Conservation (phyloP, 352 stramenopile genomes). For the Phytophthora ohioensis region DNA sequence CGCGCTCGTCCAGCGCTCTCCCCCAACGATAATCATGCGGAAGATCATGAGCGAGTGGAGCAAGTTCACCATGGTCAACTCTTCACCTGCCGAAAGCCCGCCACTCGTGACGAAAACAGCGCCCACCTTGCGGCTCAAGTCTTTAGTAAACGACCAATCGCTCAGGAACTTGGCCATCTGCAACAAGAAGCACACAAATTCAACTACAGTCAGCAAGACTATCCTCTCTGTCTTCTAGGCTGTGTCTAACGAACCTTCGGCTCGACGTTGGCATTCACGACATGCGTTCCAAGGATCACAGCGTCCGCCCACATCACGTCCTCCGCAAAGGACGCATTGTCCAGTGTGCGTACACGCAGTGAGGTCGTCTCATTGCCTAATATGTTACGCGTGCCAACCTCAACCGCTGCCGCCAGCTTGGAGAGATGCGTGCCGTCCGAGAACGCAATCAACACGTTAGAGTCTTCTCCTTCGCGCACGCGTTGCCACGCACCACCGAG, state of each 20-base stretch:
- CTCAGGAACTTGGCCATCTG: slow-evolving; percentile 79
- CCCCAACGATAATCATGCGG: slow-evolving; percentile 86
- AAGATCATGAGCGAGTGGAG: slow-evolving; percentile 91
- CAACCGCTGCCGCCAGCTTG: slow-evolving; percentile 77
- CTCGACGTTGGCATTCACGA: slow-evolving; percentile 91
- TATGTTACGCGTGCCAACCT: slow-evolving; percentile 49
- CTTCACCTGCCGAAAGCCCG: slow-evolving; percentile 83
- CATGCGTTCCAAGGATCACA: slow-evolving; percentile 84
- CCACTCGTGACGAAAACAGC: slow-evolving; percentile 88
- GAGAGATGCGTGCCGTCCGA: slow-evolving; percentile 75
- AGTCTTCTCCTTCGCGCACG: slow-evolving; percentile 9
- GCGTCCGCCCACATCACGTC: slow-evolving; percentile 88
- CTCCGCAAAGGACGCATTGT: slow-evolving; percentile 75
- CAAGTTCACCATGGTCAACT: slow-evolving; percentile 88
- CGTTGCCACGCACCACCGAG: slow-evolving; percentile 23
- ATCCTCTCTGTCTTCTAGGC: not conserved
- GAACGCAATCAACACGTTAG: slow-evolving; percentile 78
- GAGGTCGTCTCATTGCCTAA: slow-evolving; percentile 42
- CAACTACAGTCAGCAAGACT: not conserved
- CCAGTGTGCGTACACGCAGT: slow-evolving; percentile 63
- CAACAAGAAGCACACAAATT: slow-evolving; percentile 5
- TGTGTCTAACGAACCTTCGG: slow-evolving; percentile 55
- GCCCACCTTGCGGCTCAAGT: slow-evolving; percentile 87
- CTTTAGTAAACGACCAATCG: slow-evolving; percentile 71
- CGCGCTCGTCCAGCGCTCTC: slow-evolving; percentile 85